A percentile compares a stretch with the other conserved stretches of the same genome.
Conservation (phyloP, 352 stramenopile genomes). For the Pythium angustatum region DNA sequence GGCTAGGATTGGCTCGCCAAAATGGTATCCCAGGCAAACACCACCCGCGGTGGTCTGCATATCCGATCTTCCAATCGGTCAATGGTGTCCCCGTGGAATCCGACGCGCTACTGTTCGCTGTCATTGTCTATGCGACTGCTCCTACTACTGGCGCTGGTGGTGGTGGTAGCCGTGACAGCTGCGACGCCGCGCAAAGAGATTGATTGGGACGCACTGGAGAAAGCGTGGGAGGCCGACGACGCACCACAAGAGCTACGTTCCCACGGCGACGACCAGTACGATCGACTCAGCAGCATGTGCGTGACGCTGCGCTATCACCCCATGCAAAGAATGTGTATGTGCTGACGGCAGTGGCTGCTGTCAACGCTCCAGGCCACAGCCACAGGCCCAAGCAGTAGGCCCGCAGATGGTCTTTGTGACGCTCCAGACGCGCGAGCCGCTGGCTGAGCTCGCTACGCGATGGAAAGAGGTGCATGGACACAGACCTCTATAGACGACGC, state of each 20-base stretch:
- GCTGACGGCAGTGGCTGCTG: too few species aligned
- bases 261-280: constrained; percentile 54
- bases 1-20: constrained; percentile 35
- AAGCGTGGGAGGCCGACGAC: constrained; percentile 61
- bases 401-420: constrained; percentile 85
- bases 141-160: constrained; percentile 1
- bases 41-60: neutral
- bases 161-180: neutral
- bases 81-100: neutral
- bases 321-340: neutral
- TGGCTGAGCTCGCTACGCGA: constrained; percentile 48
- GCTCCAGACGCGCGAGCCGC: constrained; percentile 35
- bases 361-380: constrained; percentile 33
- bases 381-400: constrained; percentile 50
- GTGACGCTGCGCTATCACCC: neutral
- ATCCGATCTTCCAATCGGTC: neutral
- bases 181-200: constrained; percentile 32
- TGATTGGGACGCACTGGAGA: constrained; percentile 69
- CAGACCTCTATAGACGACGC: neutral
- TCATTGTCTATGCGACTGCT: neutral
- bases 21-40: neutral
- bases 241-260: constrained; percentile 44
- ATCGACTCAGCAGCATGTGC: constrained; percentile 43
- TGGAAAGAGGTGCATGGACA: constrained; percentile 65
- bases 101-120: neutral